Conservation (phyloP, 73 alveolate species). For the Uronychia binucleata region DNA sequence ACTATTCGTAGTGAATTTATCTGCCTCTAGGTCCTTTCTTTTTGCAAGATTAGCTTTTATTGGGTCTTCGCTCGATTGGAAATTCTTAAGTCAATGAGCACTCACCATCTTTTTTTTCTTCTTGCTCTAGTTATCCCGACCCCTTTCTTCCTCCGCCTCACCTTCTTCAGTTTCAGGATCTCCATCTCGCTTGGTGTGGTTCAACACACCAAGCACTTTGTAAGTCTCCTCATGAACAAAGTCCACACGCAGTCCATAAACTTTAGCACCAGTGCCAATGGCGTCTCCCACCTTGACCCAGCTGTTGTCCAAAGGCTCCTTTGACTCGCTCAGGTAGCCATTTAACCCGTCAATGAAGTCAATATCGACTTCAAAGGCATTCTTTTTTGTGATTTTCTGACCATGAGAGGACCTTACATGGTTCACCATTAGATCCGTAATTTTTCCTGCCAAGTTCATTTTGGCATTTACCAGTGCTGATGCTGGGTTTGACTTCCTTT, state of each 20-base stretch:
- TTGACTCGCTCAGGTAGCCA: conserved; percentile 51
- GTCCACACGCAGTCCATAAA: conserved; percentile 83
- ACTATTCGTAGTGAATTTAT: neutral
- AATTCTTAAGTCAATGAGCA: neutral
- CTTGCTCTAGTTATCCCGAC: neutral
- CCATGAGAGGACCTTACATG: neutral
- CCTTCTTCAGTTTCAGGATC: neutral
- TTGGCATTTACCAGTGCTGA: neutral
- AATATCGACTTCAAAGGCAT: conserved; percentile 79
- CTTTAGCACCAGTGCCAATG: conserved; percentile 80
- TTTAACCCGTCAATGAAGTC: conserved; percentile 67
- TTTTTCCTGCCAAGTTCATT: neutral
- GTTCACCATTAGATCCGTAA: neutral
- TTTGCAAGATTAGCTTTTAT: neutral
- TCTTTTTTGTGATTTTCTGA: conserved; percentile 75
- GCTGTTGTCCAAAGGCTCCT: conserved; percentile 75
- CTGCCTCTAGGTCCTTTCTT: neutral
- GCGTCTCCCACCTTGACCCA: conserved; percentile 82
- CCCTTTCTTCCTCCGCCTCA: neutral
- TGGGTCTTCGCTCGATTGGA: neutral
- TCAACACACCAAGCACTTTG: conserved; percentile 73
- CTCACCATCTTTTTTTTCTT: neutral
- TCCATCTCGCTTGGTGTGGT: neutral
- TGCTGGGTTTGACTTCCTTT: too few relatives aligned
- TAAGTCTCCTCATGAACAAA: conserved; percentile 82